Evolutionary conservation across 2,329 filamentous ascomycete species (phyloP).

Genomic region (Scedosporium boydii): DNA sequence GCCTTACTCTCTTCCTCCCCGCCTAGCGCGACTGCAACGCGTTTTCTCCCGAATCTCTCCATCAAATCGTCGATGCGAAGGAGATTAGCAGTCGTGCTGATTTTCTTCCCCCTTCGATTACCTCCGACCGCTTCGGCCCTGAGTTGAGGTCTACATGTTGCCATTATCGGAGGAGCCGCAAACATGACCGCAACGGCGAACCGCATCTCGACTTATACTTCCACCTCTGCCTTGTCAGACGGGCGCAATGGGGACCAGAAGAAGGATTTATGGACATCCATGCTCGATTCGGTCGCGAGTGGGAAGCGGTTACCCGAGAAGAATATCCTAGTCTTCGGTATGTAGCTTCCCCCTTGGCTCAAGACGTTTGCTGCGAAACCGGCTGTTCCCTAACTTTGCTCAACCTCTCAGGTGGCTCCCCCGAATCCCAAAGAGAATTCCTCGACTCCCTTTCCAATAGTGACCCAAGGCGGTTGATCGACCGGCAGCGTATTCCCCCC

Average conservation of each 20-base stretch:
- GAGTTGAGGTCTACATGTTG: neutral
- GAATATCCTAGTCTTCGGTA: slow-evolving; percentile 79
- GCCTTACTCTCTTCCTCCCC: neutral
- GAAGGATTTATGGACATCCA: slow-evolving; percentile 88
- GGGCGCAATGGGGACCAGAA: slow-evolving; percentile 60
- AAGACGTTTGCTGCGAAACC: neutral
- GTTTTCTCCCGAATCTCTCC: neutral
- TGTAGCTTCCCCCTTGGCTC: slow-evolving; percentile 14
- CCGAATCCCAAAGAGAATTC: slow-evolving; percentile 78
- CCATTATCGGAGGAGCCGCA: neutral
- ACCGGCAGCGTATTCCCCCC: slow-evolving; percentile 58
- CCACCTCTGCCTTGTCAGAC: slow-evolving; percentile 41
- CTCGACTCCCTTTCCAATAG: slow-evolving; percentile 53
- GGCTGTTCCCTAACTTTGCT: neutral
- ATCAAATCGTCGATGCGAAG: neutral
- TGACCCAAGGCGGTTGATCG: slow-evolving; percentile 42
- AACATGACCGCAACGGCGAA: slow-evolving; percentile 44
- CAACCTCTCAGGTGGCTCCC: slow-evolving; percentile 56
- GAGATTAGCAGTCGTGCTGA: neutral
- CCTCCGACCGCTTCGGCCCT: neutral
- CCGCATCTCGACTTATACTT: slow-evolving; percentile 50
- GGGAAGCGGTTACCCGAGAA: slow-evolving; percentile 87
- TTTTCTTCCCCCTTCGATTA: neutral
- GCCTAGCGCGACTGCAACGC: neutral
- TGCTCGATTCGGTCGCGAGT: slow-evolving; percentile 84